Conservation (phyloP, 2,329 filamentous ascomycete species). For the Sclerotinia nivalis region DNA sequence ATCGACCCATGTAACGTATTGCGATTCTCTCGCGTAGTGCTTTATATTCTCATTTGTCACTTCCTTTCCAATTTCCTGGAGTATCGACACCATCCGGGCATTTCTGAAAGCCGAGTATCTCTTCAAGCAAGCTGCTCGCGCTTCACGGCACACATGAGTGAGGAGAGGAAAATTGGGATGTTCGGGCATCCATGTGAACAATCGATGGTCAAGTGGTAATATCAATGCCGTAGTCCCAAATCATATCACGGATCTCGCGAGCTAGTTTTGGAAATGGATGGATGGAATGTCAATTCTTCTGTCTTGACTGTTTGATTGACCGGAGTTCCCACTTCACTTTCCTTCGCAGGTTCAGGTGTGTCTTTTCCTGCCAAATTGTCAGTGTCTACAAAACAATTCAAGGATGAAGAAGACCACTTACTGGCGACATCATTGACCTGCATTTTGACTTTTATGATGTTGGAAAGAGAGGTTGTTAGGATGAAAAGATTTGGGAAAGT, state of each 20-base stretch:
- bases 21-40: accelerated
- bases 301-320: too few relatives aligned
- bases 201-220: neutral
- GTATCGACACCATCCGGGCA: neutral
- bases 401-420: neutral
- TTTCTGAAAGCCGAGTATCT: neutral
- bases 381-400: neutral
- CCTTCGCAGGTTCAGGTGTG: neutral
- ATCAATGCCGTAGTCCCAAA: neutral
- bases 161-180: neutral
- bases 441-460: neutral
- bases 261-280: neutral
- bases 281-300: neutral
- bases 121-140: neutral
- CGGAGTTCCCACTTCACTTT: neutral
- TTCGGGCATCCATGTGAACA: accelerated
- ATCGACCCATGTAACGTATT: neutral
- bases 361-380: neutral
- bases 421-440: neutral
- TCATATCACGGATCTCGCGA: neutral
- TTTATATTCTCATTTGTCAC: neutral
- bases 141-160: neutral
- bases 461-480: neutral
- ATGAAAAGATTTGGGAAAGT: neutral
- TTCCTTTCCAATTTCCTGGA: neutral